A percentile compares a stretch with the other conserved stretches of the same genome.
Conservation (phyloP, 768 basidiomycete species). For the Russula virescens region DNA sequence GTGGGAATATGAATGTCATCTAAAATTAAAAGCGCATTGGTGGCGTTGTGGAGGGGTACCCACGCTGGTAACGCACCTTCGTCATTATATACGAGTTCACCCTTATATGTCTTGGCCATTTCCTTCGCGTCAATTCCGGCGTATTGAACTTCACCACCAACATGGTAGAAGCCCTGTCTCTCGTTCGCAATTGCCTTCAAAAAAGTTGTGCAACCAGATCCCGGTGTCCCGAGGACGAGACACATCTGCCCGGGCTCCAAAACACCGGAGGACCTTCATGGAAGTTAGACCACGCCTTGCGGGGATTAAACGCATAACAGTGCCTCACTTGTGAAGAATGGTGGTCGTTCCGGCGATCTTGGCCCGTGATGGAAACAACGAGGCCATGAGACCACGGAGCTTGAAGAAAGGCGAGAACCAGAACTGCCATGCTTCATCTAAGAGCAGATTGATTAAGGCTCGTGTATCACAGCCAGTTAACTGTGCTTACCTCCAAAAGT, state of each 20-base stretch:
- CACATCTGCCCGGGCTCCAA: constrained; percentile 24
- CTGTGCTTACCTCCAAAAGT: constrained; percentile 53
- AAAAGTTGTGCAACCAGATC: constrained; percentile 79
- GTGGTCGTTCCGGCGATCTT: constrained; percentile 11
- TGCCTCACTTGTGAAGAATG: constrained; percentile 20
- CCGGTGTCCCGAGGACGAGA: constrained; percentile 35
- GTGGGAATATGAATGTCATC: constrained; percentile 83
- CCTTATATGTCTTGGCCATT: constrained; percentile 74
- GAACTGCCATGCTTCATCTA: constrained; percentile 25
- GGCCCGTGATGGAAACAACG: background rate
- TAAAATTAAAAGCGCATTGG: constrained; percentile 29
- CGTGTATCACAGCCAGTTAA: background rate
- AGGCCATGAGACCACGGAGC: background rate
- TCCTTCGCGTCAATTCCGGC: constrained; percentile 74
- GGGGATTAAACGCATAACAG: no score
- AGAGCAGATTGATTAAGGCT: background rate
- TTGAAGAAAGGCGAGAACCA: constrained; percentile 20
- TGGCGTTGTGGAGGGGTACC: background rate
- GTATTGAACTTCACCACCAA: constrained; percentile 72
- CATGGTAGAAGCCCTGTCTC: constrained; percentile 54
- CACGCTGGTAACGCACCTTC: constrained; percentile 43
- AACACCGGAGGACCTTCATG: constrained; percentile 61
- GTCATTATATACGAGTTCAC: constrained; percentile 75
- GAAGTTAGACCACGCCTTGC: constrained; percentile 44
- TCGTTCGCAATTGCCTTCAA: constrained; percentile 79